Conservation (phyloP, 1,284 basidiomycete genomes). For the Ganoderma resinaceum region DNA sequence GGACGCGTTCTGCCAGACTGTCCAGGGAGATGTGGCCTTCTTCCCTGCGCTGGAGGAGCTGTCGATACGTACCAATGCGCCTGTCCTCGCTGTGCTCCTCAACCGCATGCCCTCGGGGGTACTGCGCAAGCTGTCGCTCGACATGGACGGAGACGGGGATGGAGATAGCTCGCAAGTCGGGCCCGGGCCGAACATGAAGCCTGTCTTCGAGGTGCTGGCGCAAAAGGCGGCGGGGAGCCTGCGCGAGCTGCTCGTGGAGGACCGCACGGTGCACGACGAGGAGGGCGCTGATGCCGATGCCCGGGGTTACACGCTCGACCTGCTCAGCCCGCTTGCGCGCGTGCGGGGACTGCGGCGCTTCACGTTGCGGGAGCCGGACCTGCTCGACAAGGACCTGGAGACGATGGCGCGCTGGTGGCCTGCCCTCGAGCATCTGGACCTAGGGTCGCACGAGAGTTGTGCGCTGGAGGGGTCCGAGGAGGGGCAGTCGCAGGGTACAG, state of each 20-base stretch:
- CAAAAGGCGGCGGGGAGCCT: slow-evolving; percentile 46
- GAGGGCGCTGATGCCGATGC: slow-evolving; percentile 28
- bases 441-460: slow-evolving; percentile 40
- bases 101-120: slow-evolving; percentile 42
- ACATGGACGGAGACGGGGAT: slow-evolving; percentile 45
- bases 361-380: slow-evolving; percentile 41
- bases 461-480: slow-evolving; percentile 14
- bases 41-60: slow-evolving; percentile 55
- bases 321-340: slow-evolving; percentile 42
- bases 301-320: slow-evolving; percentile 32
- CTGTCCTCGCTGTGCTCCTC: slow-evolving; percentile 43
- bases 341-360: slow-evolving; percentile 47
- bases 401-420: slow-evolving; percentile 47
- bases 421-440: slow-evolving; percentile 49
- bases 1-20: slow-evolving; percentile 28
- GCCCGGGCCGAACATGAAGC: slow-evolving; percentile 13
- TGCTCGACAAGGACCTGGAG: slow-evolving; percentile 50
- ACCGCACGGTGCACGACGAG: slow-evolving; percentile 30
- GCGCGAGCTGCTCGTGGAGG: slow-evolving; percentile 52
- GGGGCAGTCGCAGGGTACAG: neutral
- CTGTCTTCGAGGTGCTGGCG: slow-evolving; percentile 48
- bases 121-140: slow-evolving; percentile 47
- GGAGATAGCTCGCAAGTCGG: neutral
- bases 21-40: slow-evolving; percentile 11
- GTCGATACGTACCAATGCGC: slow-evolving; percentile 47